phyloP scores from a whole-genome alignment of 2,329 filamentous ascomycete species.

The Phyllosticta capitalensis region DNA sequence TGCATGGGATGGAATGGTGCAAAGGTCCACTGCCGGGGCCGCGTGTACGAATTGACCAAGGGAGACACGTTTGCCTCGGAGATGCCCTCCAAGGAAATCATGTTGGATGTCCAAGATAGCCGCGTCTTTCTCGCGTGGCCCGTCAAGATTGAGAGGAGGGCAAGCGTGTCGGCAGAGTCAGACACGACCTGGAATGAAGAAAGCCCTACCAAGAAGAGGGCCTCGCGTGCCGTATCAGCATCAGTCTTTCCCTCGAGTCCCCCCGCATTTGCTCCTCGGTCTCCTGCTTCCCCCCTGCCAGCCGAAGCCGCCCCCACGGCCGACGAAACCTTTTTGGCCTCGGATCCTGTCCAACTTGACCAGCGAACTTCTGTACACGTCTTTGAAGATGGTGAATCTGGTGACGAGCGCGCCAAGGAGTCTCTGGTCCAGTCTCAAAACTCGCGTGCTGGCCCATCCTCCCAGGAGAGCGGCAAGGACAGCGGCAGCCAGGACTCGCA shows the following conservation, averaged over 20 bases:
- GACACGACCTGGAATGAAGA: conserved; percentile 61
- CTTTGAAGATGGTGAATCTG: conserved; percentile 30
- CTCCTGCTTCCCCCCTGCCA: conserved; percentile 60
- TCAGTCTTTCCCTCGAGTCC: conserved; percentile 47
- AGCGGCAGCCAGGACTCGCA: conserved; percentile 15
- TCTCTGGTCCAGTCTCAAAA: conserved; percentile 14
- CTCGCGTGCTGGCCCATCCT: conserved; percentile 27
- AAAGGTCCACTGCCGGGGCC: conserved; percentile 83
- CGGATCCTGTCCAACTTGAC: conserved; percentile 21
- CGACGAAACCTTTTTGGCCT: conserved; percentile 34
- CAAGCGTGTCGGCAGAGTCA: conserved; percentile 33
- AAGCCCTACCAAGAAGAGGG: conserved; percentile 19
- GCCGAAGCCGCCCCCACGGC: conserved; percentile 18
- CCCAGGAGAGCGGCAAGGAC: conserved; percentile 5
- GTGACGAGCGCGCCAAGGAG: conserved; percentile 17
- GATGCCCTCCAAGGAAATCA: conserved; percentile 78
- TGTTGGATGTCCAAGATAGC: conserved; percentile 89
- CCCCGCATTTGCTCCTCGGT: conserved; percentile 57
- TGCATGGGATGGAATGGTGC: conserved; percentile 95
- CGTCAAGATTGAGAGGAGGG: conserved; percentile 23
- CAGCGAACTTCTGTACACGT: conserved; percentile 20
- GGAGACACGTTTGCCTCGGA: conserved; percentile 85
- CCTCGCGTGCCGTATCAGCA: conserved; percentile 15
- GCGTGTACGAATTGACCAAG: conserved; percentile 76
- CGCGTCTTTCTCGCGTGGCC: conserved; percentile 89